Percentiles rank a stretch among this genome's conserved stretches.
These are phyloP conservation scores for Geopyxis carbonaria DNA, from an alignment of 495 filamentous ascomycete species.

Conservation along the genomic window DNA sequence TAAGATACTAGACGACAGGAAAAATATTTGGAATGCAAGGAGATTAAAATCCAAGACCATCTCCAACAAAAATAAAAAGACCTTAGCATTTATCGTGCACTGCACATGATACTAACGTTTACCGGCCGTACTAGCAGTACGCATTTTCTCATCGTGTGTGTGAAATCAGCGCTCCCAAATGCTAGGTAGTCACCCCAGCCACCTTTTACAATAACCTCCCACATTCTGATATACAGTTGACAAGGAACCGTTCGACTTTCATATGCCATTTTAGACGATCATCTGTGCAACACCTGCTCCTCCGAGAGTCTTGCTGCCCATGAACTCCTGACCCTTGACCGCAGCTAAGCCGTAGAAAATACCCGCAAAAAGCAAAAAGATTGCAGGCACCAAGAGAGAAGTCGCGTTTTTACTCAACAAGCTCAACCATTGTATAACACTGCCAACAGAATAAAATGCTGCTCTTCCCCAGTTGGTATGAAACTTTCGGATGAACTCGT, in stretches of 20 bases:
- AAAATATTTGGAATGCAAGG: no score
- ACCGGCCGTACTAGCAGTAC: no score
- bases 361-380: conserved; percentile 60
- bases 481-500: conserved; percentile 76
- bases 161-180: no score
- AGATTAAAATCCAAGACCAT: no score
- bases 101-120: no score
- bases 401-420: conserved; percentile 38
- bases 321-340: conserved; percentile 81
- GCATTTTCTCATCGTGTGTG: no score
- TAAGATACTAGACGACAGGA: no score
- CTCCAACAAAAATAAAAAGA: no score
- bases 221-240: no score
- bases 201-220: neutral
- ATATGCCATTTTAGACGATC: conserved; percentile 58
- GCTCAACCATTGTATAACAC: conserved; percentile 66
- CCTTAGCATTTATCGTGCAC: no score
- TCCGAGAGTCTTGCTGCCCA: conserved; percentile 91
- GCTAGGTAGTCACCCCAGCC: no score
- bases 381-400: conserved; percentile 69
- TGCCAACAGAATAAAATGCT: conserved; percentile 70
- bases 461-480: conserved; percentile 95
- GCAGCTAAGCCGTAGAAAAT: conserved; percentile 71
- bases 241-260: no score
- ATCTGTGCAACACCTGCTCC: conserved; percentile 92